Base-by-base conservation (phyloP, 768 basidiomycete species). In the Pulveroboletus sp. region DNA sequence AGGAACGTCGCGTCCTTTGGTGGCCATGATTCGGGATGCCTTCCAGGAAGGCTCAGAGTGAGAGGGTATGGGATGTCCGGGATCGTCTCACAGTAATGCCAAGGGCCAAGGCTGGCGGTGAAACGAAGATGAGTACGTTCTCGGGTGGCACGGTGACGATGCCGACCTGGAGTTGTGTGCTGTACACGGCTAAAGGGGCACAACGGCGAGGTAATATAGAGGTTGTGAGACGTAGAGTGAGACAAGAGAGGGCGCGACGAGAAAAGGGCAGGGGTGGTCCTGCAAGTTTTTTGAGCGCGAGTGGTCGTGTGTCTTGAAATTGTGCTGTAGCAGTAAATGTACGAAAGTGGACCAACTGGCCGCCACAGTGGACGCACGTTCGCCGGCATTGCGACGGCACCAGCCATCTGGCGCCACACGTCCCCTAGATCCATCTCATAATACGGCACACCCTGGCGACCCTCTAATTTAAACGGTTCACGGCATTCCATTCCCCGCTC, bases 1-100 rank as follows among this genome's bases (percentile, higher is more conserved):
- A 46, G 90, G 90, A 42, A 80, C 79, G 47, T 84, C 70, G 57
- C 90, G 82, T 62, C 87, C 89, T 76, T 90, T 90, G 57, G 81
- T 79, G 58, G 70, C 70, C 74, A 76, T 77, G 57, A 52, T 55
- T 53, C 6, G 42, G 40, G 36, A 36, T 16, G 51, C 42, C 43
- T 46, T 49, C 33, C 38, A 44, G 35, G 14, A 33, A 32, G 40
- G 49, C 38, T 33, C 23, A 39, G 38, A 31, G 27, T 14, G 40
- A 23, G 24, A 36, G 35, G 20, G 35, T 40, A 24, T 9, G 27
- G 27, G 25, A 19, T 25, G 45, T 10, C 32, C 38, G 19, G 25
- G 49, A 32, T 40, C 23, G 52, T 23, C 34, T 33, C 35, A n/a
- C 32, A 40, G 41, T 43, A 40, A 53, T 27, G 49, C 27, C 23